These are phyloP conservation scores for Aquilaria sinensis DNA, from an alignment of 345 rosid species.

Conservation along the genomic window DNA sequence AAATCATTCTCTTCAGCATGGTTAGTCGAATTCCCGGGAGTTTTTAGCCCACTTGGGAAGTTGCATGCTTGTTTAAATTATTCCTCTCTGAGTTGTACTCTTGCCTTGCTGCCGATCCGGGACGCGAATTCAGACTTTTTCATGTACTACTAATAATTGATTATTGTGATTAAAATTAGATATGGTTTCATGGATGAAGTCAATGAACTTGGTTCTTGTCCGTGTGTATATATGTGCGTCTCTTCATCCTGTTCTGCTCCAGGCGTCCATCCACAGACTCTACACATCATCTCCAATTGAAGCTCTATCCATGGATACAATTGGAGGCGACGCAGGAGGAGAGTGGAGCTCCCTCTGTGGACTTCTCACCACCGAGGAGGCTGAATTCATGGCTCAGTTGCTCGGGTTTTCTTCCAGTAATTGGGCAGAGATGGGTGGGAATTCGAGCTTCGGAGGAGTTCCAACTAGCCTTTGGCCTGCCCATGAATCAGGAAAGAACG, in stretches of 20 bases:
- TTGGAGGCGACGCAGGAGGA: slow-evolving; percentile 35
- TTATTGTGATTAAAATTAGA: slow-evolving; percentile 15
- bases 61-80: slow-evolving; percentile 13
- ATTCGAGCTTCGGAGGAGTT: slow-evolving; percentile 16
- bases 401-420: slow-evolving; percentile 30
- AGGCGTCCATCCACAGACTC: slow-evolving; percentile 6
- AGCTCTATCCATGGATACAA: slow-evolving; percentile 32
- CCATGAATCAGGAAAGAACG: slow-evolving; percentile 29
- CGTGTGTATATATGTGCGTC: slow-evolving; percentile 25
- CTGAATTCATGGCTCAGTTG: slow-evolving; percentile 66
- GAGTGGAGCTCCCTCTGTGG: slow-evolving; percentile 57
- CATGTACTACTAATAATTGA: slow-evolving; percentile 18
- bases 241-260: slow-evolving; percentile 12
- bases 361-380: slow-evolving; percentile 53
- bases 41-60: slow-evolving; percentile 6
- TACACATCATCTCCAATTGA: background rate
- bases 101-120: slow-evolving; percentile 17
- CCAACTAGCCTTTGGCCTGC: slow-evolving; percentile 29
- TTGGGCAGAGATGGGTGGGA: slow-evolving; percentile 10
- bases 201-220: slow-evolving; percentile 22
- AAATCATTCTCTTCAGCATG: slow-evolving; percentile 4
- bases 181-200: slow-evolving; percentile 13
- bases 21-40: slow-evolving; percentile 15
- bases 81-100: slow-evolving; percentile 31
- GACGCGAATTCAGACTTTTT: slow-evolving; percentile 16